A percentile compares a stretch with the other conserved stretches of the same genome.
Evolutionary conservation across 768 basidiomycete genomes (phyloP).

Genomic region (Chalciporus pseudorubinellus): DNA sequence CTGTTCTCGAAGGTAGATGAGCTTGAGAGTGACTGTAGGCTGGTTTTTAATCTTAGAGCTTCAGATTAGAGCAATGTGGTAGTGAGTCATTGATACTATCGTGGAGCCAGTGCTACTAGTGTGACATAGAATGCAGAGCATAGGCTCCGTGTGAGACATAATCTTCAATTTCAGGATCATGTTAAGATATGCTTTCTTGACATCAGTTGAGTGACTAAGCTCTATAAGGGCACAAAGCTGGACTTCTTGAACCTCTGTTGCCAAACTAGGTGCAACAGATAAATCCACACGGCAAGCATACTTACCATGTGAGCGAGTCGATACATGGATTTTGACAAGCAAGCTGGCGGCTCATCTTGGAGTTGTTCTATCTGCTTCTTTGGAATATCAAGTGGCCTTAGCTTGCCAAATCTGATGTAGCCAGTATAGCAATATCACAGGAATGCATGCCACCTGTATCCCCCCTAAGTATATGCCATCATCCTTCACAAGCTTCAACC

Average conservation of each 20-base stretch:
- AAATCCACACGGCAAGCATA: neutral
- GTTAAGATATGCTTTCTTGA: conserved; percentile 16
- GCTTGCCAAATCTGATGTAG: conserved; percentile 10
- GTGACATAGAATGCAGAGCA: conserved; percentile 2
- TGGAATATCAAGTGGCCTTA: conserved; percentile 12
- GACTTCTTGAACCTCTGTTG: conserved; percentile 12
- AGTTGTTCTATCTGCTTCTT: neutral
- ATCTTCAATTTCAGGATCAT: neutral
- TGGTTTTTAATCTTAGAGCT: too few species aligned
- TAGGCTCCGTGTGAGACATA: conserved; percentile 10
- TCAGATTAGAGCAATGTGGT: too few species aligned
- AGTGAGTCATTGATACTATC: too few species aligned
- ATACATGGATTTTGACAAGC: conserved; percentile 40
- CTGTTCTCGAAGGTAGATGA: too few species aligned
- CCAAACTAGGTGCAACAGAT: conserved; percentile 7
- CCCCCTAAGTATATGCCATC: neutral
- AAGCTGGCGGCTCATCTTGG: conserved; percentile 11
- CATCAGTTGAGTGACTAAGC: conserved; percentile 3
- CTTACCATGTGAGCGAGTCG: conserved; percentile 33
- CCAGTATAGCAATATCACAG: conserved; percentile 28
- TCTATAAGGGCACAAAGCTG: conserved; percentile 17
- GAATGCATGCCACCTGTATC: conserved; percentile 21
- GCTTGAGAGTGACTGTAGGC: too few species aligned
- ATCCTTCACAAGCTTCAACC: neutral
- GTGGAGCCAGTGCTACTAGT: too few species aligned